A percentile compares a stretch with the other conserved stretches of the same genome.
These are phyloP conservation scores for Discostella pseudostelligera DNA, from an alignment of 108 stramenopile genomes.

Conservation along the genomic window DNA sequence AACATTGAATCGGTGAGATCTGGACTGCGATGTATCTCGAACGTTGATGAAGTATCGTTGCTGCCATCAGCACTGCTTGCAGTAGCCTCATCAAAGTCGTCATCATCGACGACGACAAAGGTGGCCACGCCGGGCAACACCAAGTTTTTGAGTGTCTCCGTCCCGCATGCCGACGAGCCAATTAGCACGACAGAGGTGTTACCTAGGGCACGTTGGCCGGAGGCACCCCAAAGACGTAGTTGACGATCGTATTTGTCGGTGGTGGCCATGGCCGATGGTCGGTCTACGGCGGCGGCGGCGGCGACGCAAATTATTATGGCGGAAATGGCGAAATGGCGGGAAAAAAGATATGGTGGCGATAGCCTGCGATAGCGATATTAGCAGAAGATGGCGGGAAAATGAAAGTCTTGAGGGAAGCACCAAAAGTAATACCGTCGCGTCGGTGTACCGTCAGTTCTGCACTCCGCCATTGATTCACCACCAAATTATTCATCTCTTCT, in stretches of 20 bases:
- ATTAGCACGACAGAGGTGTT: constrained; percentile 70
- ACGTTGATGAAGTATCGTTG: not conserved
- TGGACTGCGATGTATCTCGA: constrained; percentile 4
- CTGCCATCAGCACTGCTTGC: too few species aligned
- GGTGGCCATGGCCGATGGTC: constrained; percentile 87
- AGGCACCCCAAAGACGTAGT: constrained; percentile 97
- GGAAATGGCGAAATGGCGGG: too few species aligned
- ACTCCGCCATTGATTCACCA: too few species aligned
- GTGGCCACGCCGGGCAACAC: constrained; percentile 96
- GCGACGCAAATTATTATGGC: too few species aligned
- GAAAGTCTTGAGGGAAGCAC: too few species aligned
- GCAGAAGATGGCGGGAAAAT: too few species aligned
- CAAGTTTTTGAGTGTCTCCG: constrained; percentile 98
- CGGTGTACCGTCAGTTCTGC: too few species aligned
- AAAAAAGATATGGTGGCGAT: too few species aligned
- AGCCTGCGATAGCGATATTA: too few species aligned
- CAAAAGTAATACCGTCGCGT: too few species aligned
- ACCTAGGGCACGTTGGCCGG: constrained; percentile 82
- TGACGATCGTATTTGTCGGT: constrained; percentile 99
- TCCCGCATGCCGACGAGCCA: constrained; percentile 88
- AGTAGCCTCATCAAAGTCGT: constrained; percentile 15
- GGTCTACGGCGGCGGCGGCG: too few species aligned
- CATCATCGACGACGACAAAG: constrained; percentile 89
- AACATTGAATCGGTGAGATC: constrained; percentile 13
- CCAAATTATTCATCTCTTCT: too few species aligned